phyloP scores from a whole-genome alignment of 2,329 filamentous ascomycete genomes.

The Talaromyces rugulosus region DNA sequence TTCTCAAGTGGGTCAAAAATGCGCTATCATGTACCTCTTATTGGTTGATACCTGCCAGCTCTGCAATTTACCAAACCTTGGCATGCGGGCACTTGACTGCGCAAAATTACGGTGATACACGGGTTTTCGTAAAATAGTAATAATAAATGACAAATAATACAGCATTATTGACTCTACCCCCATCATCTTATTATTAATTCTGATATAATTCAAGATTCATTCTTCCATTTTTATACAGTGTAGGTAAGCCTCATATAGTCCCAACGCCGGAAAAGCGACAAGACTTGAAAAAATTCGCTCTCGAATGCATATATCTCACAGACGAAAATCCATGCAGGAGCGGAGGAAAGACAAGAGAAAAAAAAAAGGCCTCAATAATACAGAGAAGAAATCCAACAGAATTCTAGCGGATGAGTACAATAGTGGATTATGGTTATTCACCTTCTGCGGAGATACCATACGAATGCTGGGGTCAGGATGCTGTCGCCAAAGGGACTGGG shows the following conservation, averaged over 20 bases:
- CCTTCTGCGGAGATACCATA: slow-evolving; percentile 86
- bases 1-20: not conserved
- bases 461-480: slow-evolving; percentile 77
- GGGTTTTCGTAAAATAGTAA: not conserved
- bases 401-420: not conserved
- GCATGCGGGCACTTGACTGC: not conserved
- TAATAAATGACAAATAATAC: not conserved
- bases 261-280: not conserved
- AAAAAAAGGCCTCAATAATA: slow-evolving; percentile 32
- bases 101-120: not conserved
- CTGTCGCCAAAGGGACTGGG: slow-evolving; percentile 73
- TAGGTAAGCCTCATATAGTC: not conserved
- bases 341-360: slow-evolving; percentile 15
- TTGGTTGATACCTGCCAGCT: not conserved
- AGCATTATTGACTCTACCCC: too few species aligned
- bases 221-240: slow-evolving; percentile 1
- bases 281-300: not conserved
- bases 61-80: not conserved
- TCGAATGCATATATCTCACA: not conserved
- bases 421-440: slow-evolving; percentile 40
- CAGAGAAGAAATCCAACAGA: slow-evolving; percentile 18
- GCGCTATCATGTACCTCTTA: not conserved
- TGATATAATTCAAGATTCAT: too few species aligned
- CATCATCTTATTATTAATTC: too few species aligned
- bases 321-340: not conserved